Percentiles rank a stretch among this genome's conserved stretches.
Conservation (phyloP, 139 green algal genomes). For the Limnomonas spitsbergensis region DNA sequence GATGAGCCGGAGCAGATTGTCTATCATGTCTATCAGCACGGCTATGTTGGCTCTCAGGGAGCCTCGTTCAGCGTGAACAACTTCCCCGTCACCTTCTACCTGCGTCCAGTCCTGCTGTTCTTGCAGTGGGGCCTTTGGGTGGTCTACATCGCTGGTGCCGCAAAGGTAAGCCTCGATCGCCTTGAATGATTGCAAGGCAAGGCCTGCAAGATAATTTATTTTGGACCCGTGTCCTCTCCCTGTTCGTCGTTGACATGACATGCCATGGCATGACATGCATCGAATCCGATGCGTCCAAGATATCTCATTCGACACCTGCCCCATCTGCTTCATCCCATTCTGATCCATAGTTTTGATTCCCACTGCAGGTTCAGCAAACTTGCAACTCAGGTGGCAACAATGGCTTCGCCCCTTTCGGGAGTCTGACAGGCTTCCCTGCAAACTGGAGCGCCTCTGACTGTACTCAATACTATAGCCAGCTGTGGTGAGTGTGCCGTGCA, state of each 20-base stretch:
- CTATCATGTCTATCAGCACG: background rate
- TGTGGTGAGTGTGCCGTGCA: no score
- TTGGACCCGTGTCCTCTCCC: no score
- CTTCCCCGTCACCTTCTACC: background rate
- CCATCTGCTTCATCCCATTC: no score
- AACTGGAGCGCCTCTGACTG: background rate
- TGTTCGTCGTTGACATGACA: no score
- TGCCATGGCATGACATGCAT: no score
- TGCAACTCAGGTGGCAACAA: background rate
- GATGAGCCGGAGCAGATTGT: slow-evolving; percentile 9
- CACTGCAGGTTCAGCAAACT: background rate
- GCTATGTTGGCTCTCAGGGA: background rate
- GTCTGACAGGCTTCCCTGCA: background rate
- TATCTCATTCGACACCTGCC: no score
- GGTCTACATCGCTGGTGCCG: background rate
- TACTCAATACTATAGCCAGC: background rate
- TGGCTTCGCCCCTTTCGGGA: background rate
- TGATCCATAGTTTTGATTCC: no score
- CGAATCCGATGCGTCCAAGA: no score
- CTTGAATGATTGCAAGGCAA: no score
- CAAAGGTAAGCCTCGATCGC: no score
- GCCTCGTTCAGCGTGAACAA: background rate
- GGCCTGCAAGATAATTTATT: no score
- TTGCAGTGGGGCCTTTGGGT: background rate
- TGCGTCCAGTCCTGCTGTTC: background rate